phyloP scores from a whole-genome alignment of 805 yeast species.

The Pichia thaimueangensis region DNA sequence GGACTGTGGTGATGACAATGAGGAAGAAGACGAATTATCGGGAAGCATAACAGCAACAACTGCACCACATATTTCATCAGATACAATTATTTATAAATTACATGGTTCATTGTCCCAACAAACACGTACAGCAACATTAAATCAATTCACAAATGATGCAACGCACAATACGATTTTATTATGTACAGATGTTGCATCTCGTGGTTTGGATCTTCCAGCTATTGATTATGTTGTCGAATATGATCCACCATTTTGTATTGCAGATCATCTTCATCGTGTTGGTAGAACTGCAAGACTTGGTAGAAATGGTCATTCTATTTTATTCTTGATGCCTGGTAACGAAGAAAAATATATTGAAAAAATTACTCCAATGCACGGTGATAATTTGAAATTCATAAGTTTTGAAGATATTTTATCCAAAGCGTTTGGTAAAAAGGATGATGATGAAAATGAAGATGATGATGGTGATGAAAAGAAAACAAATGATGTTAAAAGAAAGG shows the following conservation, averaged over 20 bases:
- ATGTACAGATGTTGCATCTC: conserved; percentile 96
- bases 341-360: conserved; percentile 79
- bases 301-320: conserved; percentile 63
- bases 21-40: conserved; percentile 4
- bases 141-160: conserved; percentile 45
- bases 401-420: conserved; percentile 37
- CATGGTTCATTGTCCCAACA: conserved; percentile 92
- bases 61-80: conserved; percentile 44
- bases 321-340: conserved; percentile 80
- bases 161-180: conserved; percentile 55
- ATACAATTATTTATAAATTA: conserved; percentile 52
- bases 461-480: conserved; percentile 14
- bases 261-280: conserved; percentile 92
- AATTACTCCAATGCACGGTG: conserved; percentile 47
- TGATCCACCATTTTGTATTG: conserved; percentile 92
- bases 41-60: conserved; percentile 37
- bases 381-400: conserved; percentile 42
- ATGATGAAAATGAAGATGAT: conserved; percentile 21
- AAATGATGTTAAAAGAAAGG: conserved; percentile 18
- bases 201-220: conserved; percentile 90
- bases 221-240: conserved; percentile 83
- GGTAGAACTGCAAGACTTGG: conserved; percentile 99
- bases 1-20: conserved; percentile 11
- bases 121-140: conserved; percentile 69
- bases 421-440: conserved; percentile 23